Percentiles rank a stretch among this genome's conserved stretches.
Conservation (phyloP, 768 basidiomycete species). For the Auricularia auricula-judae region DNA sequence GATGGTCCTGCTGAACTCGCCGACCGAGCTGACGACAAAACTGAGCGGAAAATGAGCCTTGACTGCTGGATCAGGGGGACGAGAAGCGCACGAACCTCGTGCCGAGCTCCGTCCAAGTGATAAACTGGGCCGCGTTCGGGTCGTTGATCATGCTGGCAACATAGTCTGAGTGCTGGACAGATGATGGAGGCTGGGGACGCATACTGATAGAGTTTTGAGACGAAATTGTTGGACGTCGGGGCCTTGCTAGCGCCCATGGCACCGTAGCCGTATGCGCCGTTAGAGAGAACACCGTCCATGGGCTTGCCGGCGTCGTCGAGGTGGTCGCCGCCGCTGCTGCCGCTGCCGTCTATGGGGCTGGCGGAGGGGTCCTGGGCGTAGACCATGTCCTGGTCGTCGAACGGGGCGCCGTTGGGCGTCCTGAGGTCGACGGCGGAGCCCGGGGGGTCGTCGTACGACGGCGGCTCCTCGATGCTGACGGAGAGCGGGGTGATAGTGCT, state of each 20-base stretch:
- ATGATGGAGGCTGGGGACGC: neutral
- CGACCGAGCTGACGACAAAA: slow-evolving; percentile 78
- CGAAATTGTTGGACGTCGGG: slow-evolving; percentile 67
- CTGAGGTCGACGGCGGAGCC: slow-evolving; percentile 15
- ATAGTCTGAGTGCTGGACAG: neutral
- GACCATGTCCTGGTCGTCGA: slow-evolving; percentile 51
- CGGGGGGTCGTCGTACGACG: slow-evolving; percentile 14
- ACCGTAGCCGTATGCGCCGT: slow-evolving; percentile 10
- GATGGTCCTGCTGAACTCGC: slow-evolving; percentile 77
- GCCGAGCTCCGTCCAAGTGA: slow-evolving; percentile 73
- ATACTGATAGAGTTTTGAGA: slow-evolving; percentile 62
- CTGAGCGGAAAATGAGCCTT: slow-evolving; percentile 17
- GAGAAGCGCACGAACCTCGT: slow-evolving; percentile 33
- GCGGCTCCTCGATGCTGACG: slow-evolving; percentile 21
- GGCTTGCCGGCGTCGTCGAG: slow-evolving; percentile 13
- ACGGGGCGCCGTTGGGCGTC: slow-evolving; percentile 24
- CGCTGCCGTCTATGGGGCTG: slow-evolving; percentile 29
- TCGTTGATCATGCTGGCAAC: slow-evolving; percentile 72
- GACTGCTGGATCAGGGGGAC: neutral
- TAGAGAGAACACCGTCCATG: slow-evolving; percentile 12
- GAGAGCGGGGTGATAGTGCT: slow-evolving; percentile 27
- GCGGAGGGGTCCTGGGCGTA: slow-evolving; percentile 34
- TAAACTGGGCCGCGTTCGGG: slow-evolving; percentile 66
- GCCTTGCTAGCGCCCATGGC: slow-evolving; percentile 42
- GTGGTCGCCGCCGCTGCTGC: neutral